Percentiles rank a stretch among this genome's conserved stretches.
phyloP scores from a whole-genome alignment of 257 asterid species.

The Anisodus acutangulus region DNA sequence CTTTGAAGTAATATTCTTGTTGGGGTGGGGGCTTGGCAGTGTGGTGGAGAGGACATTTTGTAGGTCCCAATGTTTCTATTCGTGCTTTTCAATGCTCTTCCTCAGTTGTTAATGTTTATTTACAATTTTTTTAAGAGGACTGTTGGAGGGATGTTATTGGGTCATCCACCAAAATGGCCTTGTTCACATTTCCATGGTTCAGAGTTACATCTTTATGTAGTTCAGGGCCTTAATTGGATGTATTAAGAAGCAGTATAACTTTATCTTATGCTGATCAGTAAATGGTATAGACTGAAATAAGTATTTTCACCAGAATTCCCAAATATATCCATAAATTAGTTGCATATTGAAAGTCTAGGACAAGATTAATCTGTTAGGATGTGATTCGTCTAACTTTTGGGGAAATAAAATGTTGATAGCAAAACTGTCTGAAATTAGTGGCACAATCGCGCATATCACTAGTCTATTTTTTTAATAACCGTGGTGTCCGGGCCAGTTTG shows the following conservation, averaged over 20 bases:
- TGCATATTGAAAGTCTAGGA: constrained; percentile 13
- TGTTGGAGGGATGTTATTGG: neutral
- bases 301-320: neutral
- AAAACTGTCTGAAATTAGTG: neutral
- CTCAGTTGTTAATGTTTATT: constrained; percentile 10
- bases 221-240: constrained; percentile 4
- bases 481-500: no score
- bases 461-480: no score
- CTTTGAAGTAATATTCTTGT: constrained; percentile 6
- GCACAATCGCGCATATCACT: neutral
- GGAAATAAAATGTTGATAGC: neutral
- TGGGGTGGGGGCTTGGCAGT: neutral
- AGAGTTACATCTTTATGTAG: neutral
- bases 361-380: neutral
- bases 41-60: neutral
- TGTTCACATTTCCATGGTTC: constrained; percentile 6
- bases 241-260: neutral
- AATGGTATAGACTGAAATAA: neutral
- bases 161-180: neutral
- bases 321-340: neutral
- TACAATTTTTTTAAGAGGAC: neutral
- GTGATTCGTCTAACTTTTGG: neutral
- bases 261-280: neutral
- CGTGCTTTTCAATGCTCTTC: constrained; percentile 15
- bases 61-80: neutral